Percentiles rank a stretch among this genome's conserved stretches.
Conservation (phyloP, 305 asterid species). For the Rubia occidens region DNA sequence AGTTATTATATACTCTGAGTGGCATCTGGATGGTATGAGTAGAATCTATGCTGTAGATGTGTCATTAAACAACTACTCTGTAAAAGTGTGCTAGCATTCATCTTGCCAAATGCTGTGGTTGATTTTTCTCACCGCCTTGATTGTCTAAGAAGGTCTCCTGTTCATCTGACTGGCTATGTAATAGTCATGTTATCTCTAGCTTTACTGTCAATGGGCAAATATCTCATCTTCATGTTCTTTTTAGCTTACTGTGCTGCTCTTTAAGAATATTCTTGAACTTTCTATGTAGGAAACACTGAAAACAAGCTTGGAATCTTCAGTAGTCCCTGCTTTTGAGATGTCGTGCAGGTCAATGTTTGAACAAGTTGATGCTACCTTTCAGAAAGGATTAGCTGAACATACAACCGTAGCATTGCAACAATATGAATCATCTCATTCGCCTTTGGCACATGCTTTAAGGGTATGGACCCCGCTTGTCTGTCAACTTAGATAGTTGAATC, state of each 20-base stretch:
- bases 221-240: neutral
- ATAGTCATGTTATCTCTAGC: neutral
- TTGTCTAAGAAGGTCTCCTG: neutral
- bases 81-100: neutral
- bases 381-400: slow-evolving; percentile 85
- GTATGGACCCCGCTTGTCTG: slow-evolving; percentile 28
- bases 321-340: slow-evolving; percentile 80
- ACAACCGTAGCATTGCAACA: slow-evolving; percentile 60
- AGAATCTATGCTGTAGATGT: neutral
- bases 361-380: slow-evolving; percentile 76
- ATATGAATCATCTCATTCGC: slow-evolving; percentile 69
- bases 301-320: slow-evolving; percentile 65
- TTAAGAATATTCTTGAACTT: slow-evolving; percentile 7
- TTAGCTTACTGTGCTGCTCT: neutral
- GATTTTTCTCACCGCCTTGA: neutral
- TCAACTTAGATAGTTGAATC: slow-evolving; percentile 2
- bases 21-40: neutral
- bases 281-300: slow-evolving; percentile 67
- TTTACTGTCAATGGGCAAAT: neutral
- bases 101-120: neutral
- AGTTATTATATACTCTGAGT: neutral
- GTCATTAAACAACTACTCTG: neutral
- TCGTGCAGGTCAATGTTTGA: slow-evolving; percentile 85
- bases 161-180: neutral
- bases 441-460: slow-evolving; percentile 67